phyloP scores from a whole-genome alignment of 2,329 filamentous ascomycete genomes.

The Talaromyces sp. region DNA sequence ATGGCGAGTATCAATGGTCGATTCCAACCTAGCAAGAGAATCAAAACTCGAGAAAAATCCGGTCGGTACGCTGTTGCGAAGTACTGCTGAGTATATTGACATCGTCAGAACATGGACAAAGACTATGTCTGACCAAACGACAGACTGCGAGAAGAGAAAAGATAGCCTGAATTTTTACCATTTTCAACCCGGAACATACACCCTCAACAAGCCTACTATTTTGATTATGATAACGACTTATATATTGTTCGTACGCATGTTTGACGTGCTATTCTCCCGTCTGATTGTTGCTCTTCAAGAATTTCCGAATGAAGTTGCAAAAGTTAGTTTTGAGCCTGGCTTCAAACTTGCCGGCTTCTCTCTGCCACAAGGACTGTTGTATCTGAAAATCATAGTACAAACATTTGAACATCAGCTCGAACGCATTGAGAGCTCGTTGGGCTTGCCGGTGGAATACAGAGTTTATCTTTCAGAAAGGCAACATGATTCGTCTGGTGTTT shows the following conservation, averaged over 20 bases:
- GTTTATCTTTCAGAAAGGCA: background rate
- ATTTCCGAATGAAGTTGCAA: constrained; percentile 1
- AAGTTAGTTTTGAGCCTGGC: background rate
- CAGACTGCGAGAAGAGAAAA: background rate
- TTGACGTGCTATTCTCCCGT: background rate
- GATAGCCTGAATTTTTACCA: background rate
- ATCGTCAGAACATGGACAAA: background rate
- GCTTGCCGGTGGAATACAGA: background rate
- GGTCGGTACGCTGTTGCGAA: background rate
- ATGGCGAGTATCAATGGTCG: background rate
- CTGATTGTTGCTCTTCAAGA: background rate
- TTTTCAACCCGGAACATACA: background rate
- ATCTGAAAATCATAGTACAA: background rate
- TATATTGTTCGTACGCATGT: constrained; percentile 9
- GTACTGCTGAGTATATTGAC: background rate
- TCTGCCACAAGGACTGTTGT: background rate
- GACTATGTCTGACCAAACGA: background rate
- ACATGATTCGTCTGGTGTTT: background rate
- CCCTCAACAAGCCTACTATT: background rate
- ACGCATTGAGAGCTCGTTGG: background rate
- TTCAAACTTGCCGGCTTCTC: constrained; percentile 8
- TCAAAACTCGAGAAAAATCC: background rate
- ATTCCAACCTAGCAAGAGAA: background rate
- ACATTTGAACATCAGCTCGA: background rate
- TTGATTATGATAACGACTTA: constrained; percentile 11